Conservation (phyloP, 352 stramenopile species). For the Peronospora farinosa region DNA sequence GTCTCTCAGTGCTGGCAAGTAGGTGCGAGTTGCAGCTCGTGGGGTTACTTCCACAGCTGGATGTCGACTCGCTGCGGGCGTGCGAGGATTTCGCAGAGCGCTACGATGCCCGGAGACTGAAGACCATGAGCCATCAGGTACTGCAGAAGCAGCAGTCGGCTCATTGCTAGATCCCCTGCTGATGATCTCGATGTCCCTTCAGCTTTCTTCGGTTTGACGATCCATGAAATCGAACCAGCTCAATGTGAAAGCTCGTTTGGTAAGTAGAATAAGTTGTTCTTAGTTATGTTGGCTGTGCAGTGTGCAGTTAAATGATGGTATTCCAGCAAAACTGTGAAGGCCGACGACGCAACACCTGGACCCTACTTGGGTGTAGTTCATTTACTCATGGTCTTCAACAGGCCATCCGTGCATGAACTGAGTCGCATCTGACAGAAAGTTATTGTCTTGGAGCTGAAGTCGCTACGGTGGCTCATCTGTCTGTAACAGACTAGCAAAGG, state of each 20-base stretch:
- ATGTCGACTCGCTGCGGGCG: conserved; percentile 41
- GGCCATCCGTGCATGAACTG: too few species aligned
- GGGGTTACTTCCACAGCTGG: conserved; percentile 41
- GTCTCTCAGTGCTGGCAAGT: conserved; percentile 43
- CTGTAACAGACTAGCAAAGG: too few species aligned
- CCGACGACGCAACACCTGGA: background rate
- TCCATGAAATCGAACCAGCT: background rate
- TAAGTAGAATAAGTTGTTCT: background rate
- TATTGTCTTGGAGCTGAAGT: too few species aligned
- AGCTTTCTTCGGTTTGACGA: background rate
- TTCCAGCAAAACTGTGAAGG: background rate
- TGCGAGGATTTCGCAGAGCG: conserved; percentile 60
- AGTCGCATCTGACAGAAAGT: too few species aligned
- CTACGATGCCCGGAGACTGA: conserved; percentile 49
- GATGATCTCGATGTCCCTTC: background rate
- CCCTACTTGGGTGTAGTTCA: too few species aligned
- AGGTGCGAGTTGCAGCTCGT: conserved; percentile 63
- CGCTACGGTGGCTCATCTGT: too few species aligned
- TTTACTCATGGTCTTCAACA: too few species aligned
- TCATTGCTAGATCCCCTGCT: conserved; percentile 3
- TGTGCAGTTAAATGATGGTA: background rate
- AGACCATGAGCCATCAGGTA: conserved; percentile 40
- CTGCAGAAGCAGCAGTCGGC: conserved; percentile 20
- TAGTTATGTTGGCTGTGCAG: background rate
- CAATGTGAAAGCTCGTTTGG: background rate